Evolutionary conservation across 75 land plant species (phyloP).

Genomic region (Selaginella moellendorffii): DNA sequence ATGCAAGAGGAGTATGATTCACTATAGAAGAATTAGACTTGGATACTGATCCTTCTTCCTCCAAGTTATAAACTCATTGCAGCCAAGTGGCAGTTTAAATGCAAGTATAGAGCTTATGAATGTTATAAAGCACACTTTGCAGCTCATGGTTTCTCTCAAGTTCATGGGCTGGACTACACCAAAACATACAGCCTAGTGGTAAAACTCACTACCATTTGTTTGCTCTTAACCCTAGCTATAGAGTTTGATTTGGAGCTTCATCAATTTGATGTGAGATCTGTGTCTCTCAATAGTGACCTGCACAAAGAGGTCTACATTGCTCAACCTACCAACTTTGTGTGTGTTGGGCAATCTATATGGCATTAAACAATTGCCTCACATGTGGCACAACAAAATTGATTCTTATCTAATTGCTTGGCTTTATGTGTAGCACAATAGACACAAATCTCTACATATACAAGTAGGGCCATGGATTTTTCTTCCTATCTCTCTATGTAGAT

Average conservation of each 20-base stretch:
- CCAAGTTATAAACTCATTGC: neutral
- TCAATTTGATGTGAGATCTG: neutral
- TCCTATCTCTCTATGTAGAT: too few species aligned
- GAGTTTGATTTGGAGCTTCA: neutral
- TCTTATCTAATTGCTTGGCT: too few species aligned
- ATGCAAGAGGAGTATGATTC: slow-evolving; percentile 7
- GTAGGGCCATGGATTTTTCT: too few species aligned
- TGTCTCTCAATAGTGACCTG: slow-evolving; percentile 5
- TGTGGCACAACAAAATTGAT: neutral
- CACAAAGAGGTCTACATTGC: neutral
- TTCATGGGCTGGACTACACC: neutral
- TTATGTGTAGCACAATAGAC: too few species aligned
- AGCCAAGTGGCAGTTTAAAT: neutral
- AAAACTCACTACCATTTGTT: neutral
- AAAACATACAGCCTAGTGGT: neutral
- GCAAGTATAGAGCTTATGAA: slow-evolving; percentile 8
- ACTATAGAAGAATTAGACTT: slow-evolving; percentile 2
- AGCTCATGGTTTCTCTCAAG: neutral
- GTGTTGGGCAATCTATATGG: neutral
- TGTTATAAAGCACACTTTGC: slow-evolving; percentile 5
- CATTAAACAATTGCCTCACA: neutral
- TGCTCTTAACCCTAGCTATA: slow-evolving; percentile 4
- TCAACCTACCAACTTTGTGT: neutral
- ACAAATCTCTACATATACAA: too few species aligned
- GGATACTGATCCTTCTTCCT: neutral